Evolutionary conservation across 257 asterid genomes (phyloP).

Genomic region (Solanum pinnatisectum): DNA sequence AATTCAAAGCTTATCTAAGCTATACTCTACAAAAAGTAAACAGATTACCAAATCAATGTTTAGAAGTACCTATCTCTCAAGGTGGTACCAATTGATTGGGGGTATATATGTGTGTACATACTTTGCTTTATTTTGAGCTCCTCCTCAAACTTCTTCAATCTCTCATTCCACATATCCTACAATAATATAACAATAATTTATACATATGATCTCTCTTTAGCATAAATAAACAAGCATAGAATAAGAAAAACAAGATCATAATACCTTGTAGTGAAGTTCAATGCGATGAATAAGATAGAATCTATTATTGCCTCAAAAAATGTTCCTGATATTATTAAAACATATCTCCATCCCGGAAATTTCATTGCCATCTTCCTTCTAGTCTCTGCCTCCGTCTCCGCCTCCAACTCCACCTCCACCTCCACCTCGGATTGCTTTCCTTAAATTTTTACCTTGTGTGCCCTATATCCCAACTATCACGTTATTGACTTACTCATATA

Average conservation of each 20-base stretch:
- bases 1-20: neutral
- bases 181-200: neutral
- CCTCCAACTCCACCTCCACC: too few relatives aligned
- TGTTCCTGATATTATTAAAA: conserved; percentile 68
- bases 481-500: too few relatives aligned
- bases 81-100: conserved; percentile 3
- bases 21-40: neutral
- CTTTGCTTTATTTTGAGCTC: conserved; percentile 42
- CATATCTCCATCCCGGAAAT: conserved; percentile 64
- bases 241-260: neutral
- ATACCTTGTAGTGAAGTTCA: conserved; percentile 67
- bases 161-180: conserved; percentile 12
- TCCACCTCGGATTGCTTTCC: too few relatives aligned
- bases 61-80: too few relatives aligned
- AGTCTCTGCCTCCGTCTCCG: neutral
- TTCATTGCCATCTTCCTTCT: conserved; percentile 11
- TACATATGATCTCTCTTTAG: neutral
- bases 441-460: too few relatives aligned
- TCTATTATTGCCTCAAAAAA: conserved; percentile 46
- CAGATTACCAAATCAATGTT: too few relatives aligned
- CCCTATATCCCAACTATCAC: too few relatives aligned
- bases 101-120: conserved; percentile 14
- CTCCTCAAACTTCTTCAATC: conserved; percentile 73
- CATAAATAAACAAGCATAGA: neutral
- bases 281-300: conserved; percentile 77